Evolutionary conservation across 1,139 yeast species (phyloP).

Genomic region (Arxiozyma heterogenica): DNA sequence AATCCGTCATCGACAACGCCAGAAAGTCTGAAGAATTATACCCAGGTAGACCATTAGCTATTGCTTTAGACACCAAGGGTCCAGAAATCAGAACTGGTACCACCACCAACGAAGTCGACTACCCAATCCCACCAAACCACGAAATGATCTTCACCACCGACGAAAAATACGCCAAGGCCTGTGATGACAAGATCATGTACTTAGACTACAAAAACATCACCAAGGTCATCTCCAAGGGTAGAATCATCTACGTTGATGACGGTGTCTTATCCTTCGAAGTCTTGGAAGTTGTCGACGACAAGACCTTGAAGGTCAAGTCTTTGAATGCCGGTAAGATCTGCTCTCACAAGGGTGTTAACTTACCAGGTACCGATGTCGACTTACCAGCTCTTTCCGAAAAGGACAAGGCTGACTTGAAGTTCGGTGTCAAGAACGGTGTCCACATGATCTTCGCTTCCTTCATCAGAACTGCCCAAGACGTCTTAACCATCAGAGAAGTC

Average conservation of each 20-base stretch:
- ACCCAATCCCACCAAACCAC: slow-evolving; percentile 74
- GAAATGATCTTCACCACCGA: slow-evolving; percentile 92
- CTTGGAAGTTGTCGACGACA: slow-evolving; percentile 63
- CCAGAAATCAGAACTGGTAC: slow-evolving; percentile 99
- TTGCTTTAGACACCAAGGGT: slow-evolving; percentile 98
- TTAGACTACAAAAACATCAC: slow-evolving; percentile 94
- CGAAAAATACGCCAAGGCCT: slow-evolving; percentile 59
- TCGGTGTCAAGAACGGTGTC: slow-evolving; percentile 94
- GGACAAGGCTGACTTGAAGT: slow-evolving; percentile 81
- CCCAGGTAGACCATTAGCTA: slow-evolving; percentile 94
- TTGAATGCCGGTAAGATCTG: slow-evolving; percentile 91
- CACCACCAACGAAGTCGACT: slow-evolving; percentile 70
- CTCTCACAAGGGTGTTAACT: slow-evolving; percentile 97
- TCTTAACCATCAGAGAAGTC: slow-evolving; percentile 81
- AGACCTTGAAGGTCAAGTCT: slow-evolving; percentile 77
- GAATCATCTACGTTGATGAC: slow-evolving; percentile 88
- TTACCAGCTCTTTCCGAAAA: slow-evolving; percentile 96
- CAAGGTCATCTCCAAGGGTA: slow-evolving; percentile 81
- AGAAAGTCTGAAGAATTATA: slow-evolving; percentile 84
- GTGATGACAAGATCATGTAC: slow-evolving; percentile 75
- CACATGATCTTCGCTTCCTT: slow-evolving; percentile 98
- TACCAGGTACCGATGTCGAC: slow-evolving; percentile 98
- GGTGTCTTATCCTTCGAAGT: slow-evolving; percentile 97
- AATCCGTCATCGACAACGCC: slow-evolving; percentile 90
- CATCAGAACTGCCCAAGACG: slow-evolving; percentile 90